A percentile compares a stretch with the other conserved stretches of the same genome.
These are phyloP conservation scores for Sapria himalayana DNA, from an alignment of 345 rosid species.

Conservation along the genomic window DNA sequence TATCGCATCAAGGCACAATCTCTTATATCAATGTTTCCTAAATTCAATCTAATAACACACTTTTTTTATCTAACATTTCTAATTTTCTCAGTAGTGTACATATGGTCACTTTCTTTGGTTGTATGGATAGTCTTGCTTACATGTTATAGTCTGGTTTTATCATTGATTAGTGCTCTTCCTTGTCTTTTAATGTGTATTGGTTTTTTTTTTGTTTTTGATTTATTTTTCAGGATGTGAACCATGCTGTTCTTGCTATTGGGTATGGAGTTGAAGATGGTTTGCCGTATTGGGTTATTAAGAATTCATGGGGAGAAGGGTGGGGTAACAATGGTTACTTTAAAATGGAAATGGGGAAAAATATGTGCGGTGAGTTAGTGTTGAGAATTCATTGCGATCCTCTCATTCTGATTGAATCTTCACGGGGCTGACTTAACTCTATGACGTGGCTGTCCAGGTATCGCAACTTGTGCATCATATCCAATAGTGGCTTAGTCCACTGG, in stretches of 20 bases:
- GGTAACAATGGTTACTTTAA: conserved; percentile 80
- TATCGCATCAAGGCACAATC: too few species aligned
- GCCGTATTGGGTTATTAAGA: conserved; percentile 80
- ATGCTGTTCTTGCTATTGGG: conserved; percentile 87
- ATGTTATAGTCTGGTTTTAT: too few species aligned
- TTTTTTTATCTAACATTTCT: too few species aligned
- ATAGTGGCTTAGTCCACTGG: conserved; percentile 28
- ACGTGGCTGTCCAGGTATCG: conserved; percentile 40
- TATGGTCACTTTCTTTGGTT: too few species aligned
- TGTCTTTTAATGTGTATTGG: background rate
- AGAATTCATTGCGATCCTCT: background rate
- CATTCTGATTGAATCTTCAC: conserved; percentile 2
- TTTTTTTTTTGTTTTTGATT: conserved; percentile 1
- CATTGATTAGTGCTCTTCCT: too few species aligned
- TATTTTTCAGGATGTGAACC: conserved; percentile 76
- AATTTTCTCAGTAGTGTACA: too few species aligned
- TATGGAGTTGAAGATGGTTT: conserved; percentile 69
- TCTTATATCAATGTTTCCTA: too few species aligned
- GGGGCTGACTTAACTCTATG: too few species aligned
- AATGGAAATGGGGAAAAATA: conserved; percentile 88
- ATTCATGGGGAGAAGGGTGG: conserved; percentile 79
- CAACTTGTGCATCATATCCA: conserved; percentile 88
- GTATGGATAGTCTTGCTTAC: too few species aligned
- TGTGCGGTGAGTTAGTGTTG: conserved; percentile 54
- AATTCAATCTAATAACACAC: too few species aligned